Evolutionary conservation across 1,284 basidiomycete genomes (phyloP).

Genomic region (Naganishia sp.): DNA sequence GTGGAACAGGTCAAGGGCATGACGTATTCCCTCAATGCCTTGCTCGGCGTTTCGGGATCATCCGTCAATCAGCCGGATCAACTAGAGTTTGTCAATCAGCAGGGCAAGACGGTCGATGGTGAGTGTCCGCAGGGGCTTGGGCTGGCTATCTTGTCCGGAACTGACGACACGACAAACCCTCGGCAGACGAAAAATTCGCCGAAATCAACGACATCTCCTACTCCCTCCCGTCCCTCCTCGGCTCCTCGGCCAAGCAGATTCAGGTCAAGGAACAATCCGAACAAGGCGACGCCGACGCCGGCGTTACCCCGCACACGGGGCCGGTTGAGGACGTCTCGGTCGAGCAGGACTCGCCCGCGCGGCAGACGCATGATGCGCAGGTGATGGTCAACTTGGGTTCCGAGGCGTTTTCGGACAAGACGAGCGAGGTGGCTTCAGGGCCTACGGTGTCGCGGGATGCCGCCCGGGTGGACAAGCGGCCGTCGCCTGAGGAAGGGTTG

Average conservation of each 20-base stretch:
- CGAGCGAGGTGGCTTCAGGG: constrained; percentile 48
- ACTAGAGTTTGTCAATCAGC: constrained; percentile 21
- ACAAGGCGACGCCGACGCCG: constrained; percentile 34
- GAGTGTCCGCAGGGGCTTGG: constrained; percentile 1
- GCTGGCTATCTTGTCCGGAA: too few species aligned
- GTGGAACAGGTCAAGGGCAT: constrained; percentile 98
- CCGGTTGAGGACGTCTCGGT: constrained; percentile 37
- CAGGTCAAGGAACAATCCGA: constrained; percentile 36
- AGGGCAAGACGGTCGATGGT: constrained; percentile 31
- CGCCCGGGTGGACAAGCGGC: constrained; percentile 55
- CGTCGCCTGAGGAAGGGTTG: constrained; percentile 14
- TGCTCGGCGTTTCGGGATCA: constrained; percentile 66
- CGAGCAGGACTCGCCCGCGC: constrained; percentile 62
- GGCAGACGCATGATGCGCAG: constrained; percentile 64
- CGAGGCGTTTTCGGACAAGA: constrained; percentile 49
- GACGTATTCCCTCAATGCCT: constrained; percentile 90
- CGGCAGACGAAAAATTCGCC: constrained; percentile 80
- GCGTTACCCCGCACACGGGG: constrained; percentile 20
- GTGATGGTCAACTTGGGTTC: constrained; percentile 52
- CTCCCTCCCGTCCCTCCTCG: constrained; percentile 79
- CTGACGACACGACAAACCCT: constrained; percentile 40
- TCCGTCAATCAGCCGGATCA: constrained; percentile 37
- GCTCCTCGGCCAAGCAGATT: constrained; percentile 43
- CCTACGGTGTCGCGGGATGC: neutral
- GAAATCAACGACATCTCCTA: constrained; percentile 97